Conservation (phyloP, 1,284 basidiomycete species). For the Sparassis latifolia region DNA sequence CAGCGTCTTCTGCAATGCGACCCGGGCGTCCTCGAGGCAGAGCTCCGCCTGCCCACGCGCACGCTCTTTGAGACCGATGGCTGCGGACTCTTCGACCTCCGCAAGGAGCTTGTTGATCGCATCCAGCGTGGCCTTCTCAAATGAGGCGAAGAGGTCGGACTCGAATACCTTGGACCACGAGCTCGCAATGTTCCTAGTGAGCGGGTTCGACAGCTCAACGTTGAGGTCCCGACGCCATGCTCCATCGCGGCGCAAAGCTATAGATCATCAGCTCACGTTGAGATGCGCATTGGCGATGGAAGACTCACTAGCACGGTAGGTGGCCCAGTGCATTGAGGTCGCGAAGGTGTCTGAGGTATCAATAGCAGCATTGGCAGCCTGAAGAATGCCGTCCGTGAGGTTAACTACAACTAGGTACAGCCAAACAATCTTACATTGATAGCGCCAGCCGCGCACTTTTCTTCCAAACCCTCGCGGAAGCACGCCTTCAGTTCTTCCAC, state of each 20-base stretch:
- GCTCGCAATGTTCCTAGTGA: conserved; percentile 52
- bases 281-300: not conserved
- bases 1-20: conserved; percentile 42
- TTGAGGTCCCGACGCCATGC: conserved; percentile 52
- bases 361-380: conserved; percentile 45
- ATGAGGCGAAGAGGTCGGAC: conserved; percentile 46
- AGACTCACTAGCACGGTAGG: conserved; percentile 46
- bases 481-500: conserved; percentile 39
- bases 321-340: conserved; percentile 50
- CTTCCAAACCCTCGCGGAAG: conserved; percentile 51
- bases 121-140: conserved; percentile 33
- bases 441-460: conserved; percentile 48
- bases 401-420: not conserved
- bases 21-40: conserved; percentile 44
- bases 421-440: conserved; percentile 30
- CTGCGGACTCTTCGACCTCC: conserved; percentile 45
- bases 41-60: conserved; percentile 42
- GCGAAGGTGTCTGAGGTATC: conserved; percentile 45
- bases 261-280: not conserved
- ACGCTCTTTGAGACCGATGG: conserved; percentile 45
- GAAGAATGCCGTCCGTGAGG: not conserved
- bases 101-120: conserved; percentile 38
- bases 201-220: conserved; percentile 47
- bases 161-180: conserved; percentile 57
- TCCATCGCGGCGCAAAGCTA: conserved; percentile 50